A percentile compares a stretch with the other conserved stretches of the same genome.
Evolutionary conservation across 441 rosid genomes (phyloP).

Genomic region (Omphalea diandra): DNA sequence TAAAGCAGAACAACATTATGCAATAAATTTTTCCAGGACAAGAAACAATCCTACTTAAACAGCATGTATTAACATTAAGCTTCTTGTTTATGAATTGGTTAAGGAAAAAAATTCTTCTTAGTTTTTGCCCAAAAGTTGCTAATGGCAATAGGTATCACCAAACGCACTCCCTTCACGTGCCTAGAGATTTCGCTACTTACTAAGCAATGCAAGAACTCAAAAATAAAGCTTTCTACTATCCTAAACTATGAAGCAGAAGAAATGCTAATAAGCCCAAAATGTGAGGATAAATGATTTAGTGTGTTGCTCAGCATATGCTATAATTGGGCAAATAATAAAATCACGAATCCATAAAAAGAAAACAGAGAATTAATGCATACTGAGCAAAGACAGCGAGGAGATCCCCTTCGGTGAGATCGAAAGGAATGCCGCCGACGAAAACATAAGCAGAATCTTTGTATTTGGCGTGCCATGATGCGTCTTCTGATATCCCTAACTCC

Average conservation of each 20-base stretch:
- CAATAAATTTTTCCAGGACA: too few species aligned
- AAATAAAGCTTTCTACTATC: neutral
- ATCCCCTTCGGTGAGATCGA: slow-evolving; percentile 93
- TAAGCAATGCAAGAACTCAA: neutral
- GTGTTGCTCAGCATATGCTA: too few species aligned
- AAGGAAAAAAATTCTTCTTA: too few species aligned
- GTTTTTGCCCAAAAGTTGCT: too few species aligned
- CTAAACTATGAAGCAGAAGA: neutral
- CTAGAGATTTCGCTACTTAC: neutral
- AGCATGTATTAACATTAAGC: too few species aligned
- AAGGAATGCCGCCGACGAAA: slow-evolving; percentile 79
- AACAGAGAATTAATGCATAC: slow-evolving; percentile 37
- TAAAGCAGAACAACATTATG: too few species aligned
- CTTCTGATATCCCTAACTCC: slow-evolving; percentile 74
- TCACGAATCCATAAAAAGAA: too few species aligned
- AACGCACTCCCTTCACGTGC: neutral
- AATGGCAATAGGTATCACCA: neutral
- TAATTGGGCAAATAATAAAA: too few species aligned
- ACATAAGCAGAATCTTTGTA: slow-evolving; percentile 84
- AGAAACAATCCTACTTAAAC: too few species aligned
- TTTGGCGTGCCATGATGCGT: slow-evolving; percentile 94
- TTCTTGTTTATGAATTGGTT: too few species aligned
- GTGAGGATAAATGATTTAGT: too few species aligned
- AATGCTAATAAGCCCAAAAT: too few species aligned
- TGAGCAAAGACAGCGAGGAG: slow-evolving; percentile 91